Evolutionary conservation across 352 stramenopile species (phyloP).

Genomic region (Globisporangium irregulare): DNA sequence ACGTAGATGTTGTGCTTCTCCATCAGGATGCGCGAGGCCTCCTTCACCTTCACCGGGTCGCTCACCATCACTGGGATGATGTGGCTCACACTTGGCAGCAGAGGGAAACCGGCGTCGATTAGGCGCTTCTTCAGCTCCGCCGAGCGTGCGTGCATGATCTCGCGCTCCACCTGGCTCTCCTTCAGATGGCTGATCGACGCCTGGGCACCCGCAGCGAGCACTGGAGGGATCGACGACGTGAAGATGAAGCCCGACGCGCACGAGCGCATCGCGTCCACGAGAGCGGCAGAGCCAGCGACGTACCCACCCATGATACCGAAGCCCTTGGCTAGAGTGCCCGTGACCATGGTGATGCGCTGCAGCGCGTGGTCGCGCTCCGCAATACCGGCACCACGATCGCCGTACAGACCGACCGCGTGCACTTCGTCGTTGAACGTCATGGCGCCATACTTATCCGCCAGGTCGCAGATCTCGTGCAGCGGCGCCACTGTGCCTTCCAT

Average conservation of each 20-base stretch:
- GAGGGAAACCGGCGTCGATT: constrained; percentile 77
- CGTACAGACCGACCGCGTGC: constrained; percentile 88
- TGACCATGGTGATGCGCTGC: constrained; percentile 88
- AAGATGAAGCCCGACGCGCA: constrained; percentile 90
- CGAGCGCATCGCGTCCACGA: constrained; percentile 88
- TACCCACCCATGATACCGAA: constrained; percentile 92
- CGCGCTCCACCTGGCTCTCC: constrained; percentile 78
- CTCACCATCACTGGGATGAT: constrained; percentile 89
- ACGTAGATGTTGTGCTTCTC: constrained; percentile 91
- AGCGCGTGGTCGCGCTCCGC: constrained; percentile 86
- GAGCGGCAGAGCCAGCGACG: constrained; percentile 75
- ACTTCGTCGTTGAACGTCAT: constrained; percentile 93
- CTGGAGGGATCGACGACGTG: constrained; percentile 86
- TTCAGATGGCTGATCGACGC: constrained; percentile 84
- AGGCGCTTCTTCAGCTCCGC: constrained; percentile 82
- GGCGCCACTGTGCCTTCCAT: constrained; percentile 87
- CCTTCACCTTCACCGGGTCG: constrained; percentile 87
- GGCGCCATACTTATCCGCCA: constrained; percentile 89
- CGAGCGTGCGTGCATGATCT: constrained; percentile 82
- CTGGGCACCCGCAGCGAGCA: constrained; percentile 76
- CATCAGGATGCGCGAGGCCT: constrained; percentile 87
- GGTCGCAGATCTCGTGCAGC: constrained; percentile 81
- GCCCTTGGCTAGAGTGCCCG: constrained; percentile 87
- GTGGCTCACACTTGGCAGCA: constrained; percentile 86
- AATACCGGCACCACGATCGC: constrained; percentile 80